These are phyloP conservation scores for Penicillium nordicum DNA, from an alignment of 2,329 filamentous ascomycete genomes.

Conservation along the genomic window DNA sequence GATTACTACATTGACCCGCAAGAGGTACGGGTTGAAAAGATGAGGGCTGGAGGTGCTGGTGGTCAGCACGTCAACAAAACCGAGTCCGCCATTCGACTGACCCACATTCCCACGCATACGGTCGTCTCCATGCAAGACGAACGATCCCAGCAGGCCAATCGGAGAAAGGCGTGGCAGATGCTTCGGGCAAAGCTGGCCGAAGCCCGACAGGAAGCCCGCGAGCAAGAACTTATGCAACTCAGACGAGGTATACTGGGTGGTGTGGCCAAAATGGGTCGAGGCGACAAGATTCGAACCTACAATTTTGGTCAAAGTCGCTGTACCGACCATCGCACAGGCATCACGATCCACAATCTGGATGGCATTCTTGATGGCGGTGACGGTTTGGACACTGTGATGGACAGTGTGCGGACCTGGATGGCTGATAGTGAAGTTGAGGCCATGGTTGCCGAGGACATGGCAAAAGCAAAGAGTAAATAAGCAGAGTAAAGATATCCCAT, in stretches of 20 bases:
- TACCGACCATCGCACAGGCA: conserved; percentile 79
- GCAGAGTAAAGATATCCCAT: conserved; percentile 15
- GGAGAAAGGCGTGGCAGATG: conserved; percentile 80
- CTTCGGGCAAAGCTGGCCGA: conserved; percentile 80
- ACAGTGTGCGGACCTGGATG: conserved; percentile 73
- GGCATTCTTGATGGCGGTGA: conserved; percentile 75
- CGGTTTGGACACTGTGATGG: conserved; percentile 70
- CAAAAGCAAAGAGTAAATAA: conserved; percentile 25
- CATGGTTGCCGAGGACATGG: conserved; percentile 63
- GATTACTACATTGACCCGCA: conserved; percentile 85
- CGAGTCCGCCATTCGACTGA: conserved; percentile 89
- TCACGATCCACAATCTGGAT: conserved; percentile 75
- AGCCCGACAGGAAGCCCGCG: conserved; percentile 72
- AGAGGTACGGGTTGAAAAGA: conserved; percentile 81
- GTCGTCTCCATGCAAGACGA: conserved; percentile 90
- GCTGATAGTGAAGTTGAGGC: conserved; percentile 69
- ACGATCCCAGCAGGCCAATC: conserved; percentile 84
- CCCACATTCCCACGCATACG: conserved; percentile 81
- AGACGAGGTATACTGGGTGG: conserved; percentile 74
- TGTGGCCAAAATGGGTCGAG: conserved; percentile 75
- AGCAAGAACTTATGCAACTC: conserved; percentile 72
- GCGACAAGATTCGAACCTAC: conserved; percentile 92
- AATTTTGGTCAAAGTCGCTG: conserved; percentile 77
- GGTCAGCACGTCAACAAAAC: conserved; percentile 99
- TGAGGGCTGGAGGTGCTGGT: conserved; percentile 87